Evolutionary conservation across 1,284 basidiomycete species (phyloP).

Genomic region (Cutaneotrichosporon dermatis): DNA sequence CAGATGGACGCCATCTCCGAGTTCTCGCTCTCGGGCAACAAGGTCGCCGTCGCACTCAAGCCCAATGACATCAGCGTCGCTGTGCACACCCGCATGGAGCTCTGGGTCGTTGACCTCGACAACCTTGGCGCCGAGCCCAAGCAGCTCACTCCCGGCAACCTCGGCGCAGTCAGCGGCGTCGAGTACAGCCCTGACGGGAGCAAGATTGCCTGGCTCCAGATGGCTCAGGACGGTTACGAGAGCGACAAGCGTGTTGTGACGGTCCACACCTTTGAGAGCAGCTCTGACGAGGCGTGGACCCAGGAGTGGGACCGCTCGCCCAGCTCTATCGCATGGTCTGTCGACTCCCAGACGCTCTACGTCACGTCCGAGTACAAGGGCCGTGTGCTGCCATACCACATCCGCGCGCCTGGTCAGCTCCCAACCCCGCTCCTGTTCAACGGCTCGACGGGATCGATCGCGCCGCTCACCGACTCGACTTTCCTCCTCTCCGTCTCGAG

Average conservation of each 20-base stretch:
- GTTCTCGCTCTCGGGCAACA: slow-evolving; percentile 55
- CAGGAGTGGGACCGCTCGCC: slow-evolving; percentile 79
- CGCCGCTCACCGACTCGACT: slow-evolving; percentile 12
- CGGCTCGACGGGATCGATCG: slow-evolving; percentile 25
- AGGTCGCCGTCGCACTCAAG: slow-evolving; percentile 78
- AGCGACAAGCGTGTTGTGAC: slow-evolving; percentile 62
- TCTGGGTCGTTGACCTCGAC: slow-evolving; percentile 46
- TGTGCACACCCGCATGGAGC: slow-evolving; percentile 51
- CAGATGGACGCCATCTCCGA: slow-evolving; percentile 71
- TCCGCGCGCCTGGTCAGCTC: slow-evolving; percentile 30
- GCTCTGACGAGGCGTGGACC: slow-evolving; percentile 49
- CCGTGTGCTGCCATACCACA: slow-evolving; percentile 41
- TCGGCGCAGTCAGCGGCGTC: slow-evolving; percentile 72
- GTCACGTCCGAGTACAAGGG: slow-evolving; percentile 71
- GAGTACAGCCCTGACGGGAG: slow-evolving; percentile 63
- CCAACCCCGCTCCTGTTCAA: slow-evolving; percentile 42
- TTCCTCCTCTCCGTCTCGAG: slow-evolving; percentile 26
- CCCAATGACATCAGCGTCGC: slow-evolving; percentile 67
- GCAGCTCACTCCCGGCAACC: slow-evolving; percentile 67
- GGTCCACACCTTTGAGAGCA: slow-evolving; percentile 57
- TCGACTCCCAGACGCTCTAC: slow-evolving; percentile 65
- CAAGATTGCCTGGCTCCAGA: slow-evolving; percentile 79
- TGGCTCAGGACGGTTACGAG: slow-evolving; percentile 81
- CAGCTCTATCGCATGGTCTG: slow-evolving; percentile 63
- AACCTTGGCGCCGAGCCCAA: slow-evolving; percentile 12